Evolutionary conservation across 148 eudicot genomes (phyloP).

Genomic region (Euryodendron excelsum): DNA sequence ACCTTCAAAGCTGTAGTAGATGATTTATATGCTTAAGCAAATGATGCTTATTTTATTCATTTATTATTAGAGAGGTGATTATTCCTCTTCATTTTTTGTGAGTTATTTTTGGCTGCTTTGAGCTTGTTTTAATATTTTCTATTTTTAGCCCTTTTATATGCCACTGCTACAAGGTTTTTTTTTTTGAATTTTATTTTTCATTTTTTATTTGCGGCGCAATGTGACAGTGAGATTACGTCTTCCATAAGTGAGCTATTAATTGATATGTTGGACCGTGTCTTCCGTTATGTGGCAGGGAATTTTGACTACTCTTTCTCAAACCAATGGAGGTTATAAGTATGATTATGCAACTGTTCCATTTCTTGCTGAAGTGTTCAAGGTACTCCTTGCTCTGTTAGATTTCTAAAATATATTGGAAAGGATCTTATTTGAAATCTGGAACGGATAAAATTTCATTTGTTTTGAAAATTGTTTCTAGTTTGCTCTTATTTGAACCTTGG

Average conservation of each 20-base stretch:
- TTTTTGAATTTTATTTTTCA: neutral
- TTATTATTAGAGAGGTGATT: neutral
- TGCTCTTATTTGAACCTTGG: neutral
- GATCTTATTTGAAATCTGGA: neutral
- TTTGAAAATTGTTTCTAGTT: neutral
- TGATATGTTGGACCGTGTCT: conserved; percentile 1
- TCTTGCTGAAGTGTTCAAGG: conserved; percentile 71
- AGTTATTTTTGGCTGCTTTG: neutral
- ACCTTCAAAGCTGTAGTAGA: no score
- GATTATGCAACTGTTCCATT: conserved; percentile 70
- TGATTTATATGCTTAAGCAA: neutral
- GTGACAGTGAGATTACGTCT: neutral
- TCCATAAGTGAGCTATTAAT: neutral
- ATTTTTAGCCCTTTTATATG: neutral
- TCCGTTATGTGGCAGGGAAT: conserved; percentile 47
- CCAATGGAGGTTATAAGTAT: conserved; percentile 57
- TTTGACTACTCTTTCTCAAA: conserved; percentile 58
- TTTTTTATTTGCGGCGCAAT: neutral
- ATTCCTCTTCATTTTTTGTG: neutral
- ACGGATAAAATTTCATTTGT: neutral
- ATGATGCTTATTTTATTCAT: neutral
- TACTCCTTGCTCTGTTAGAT: no score
- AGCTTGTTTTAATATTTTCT: neutral
- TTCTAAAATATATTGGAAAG: no score
- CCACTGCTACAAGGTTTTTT: neutral